These are phyloP conservation scores for Zygotorulaspora danielsina DNA, from an alignment of 805 yeast species.

Conservation along the genomic window DNA sequence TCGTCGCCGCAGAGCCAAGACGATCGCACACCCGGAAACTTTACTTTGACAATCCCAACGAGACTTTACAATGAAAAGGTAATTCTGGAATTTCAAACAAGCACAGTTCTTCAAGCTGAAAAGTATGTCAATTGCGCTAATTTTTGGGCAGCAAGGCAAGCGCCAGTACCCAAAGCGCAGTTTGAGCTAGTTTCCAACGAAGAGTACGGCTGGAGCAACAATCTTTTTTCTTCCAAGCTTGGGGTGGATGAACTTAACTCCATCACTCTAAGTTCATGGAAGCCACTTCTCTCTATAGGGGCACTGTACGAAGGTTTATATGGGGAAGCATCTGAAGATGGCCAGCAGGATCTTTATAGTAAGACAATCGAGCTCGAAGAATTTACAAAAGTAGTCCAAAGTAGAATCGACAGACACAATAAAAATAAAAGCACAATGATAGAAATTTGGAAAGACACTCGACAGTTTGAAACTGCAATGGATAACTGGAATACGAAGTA, in stretches of 20 bases:
- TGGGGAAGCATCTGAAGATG: slow-evolving; percentile 10
- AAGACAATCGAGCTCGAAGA: slow-evolving; percentile 29
- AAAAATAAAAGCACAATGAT: slow-evolving; percentile 37
- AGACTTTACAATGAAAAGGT: slow-evolving; percentile 29
- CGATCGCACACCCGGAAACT: slow-evolving; percentile 16
- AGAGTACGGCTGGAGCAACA: slow-evolving; percentile 73
- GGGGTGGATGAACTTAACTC: not conserved
- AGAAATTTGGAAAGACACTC: slow-evolving; percentile 33
- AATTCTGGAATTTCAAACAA: slow-evolving; percentile 57
- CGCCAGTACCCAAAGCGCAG: slow-evolving; percentile 69
- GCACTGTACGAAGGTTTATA: slow-evolving; percentile 19
- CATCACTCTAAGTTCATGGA: slow-evolving; percentile 18
- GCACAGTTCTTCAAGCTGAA: slow-evolving; percentile 60
- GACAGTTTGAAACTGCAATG: slow-evolving; percentile 34
- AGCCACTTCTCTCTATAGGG: slow-evolving; percentile 24
- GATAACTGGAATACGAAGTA: slow-evolving; percentile 43
- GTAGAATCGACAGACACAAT: slow-evolving; percentile 43
- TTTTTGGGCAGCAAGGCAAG: slow-evolving; percentile 84
- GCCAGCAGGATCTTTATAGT: slow-evolving; percentile 7
- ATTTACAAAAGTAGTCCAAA: slow-evolving; percentile 40
- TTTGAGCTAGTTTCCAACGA: slow-evolving; percentile 65
- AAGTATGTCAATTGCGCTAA: slow-evolving; percentile 75
- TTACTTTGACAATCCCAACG: slow-evolving; percentile 25
- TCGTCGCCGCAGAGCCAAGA: not conserved
- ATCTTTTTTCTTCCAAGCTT: slow-evolving; percentile 12